These are phyloP conservation scores for Otatea glauca DNA, from an alignment of 176 grass and related monocot genomes.

Conservation along the genomic window DNA sequence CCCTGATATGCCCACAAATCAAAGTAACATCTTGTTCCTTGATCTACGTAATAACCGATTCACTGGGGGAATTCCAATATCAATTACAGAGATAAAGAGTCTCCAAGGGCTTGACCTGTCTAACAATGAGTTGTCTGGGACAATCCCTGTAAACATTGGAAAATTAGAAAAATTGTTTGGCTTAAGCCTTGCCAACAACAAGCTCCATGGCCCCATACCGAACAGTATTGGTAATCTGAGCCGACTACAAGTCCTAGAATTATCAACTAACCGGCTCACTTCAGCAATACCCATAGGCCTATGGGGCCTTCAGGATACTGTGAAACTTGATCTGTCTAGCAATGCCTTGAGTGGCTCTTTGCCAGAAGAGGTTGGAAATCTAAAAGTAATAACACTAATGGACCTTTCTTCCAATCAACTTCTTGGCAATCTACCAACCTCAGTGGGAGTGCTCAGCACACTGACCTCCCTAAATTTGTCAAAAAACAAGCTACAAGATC, in stretches of 20 bases:
- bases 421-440: conserved; percentile 30
- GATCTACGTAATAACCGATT: conserved; percentile 46
- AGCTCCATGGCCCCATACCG: conserved; percentile 46
- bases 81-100: not conserved
- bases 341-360: conserved; percentile 37
- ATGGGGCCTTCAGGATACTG: conserved; percentile 31
- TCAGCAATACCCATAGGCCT: conserved; percentile 44
- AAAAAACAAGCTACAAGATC: conserved; percentile 23
- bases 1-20: not conserved
- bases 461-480: conserved; percentile 27
- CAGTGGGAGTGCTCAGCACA: conserved; percentile 13
- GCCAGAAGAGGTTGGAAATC: conserved; percentile 7
- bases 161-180: not conserved
- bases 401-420: conserved; percentile 45
- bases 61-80: conserved; percentile 9
- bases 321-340: conserved; percentile 3
- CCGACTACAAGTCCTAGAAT: not conserved
- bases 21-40: not conserved
- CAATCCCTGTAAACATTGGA: conserved; percentile 35
- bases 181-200: conserved; percentile 27
- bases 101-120: conserved; percentile 14
- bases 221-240: conserved; percentile 29
- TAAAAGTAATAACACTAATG: conserved; percentile 21
- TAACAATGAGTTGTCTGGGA: conserved; percentile 38
- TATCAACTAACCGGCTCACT: conserved; percentile 35